These are phyloP conservation scores for Tolypocladium album DNA, from an alignment of 2,329 filamentous ascomycete species.

Conservation along the genomic window DNA sequence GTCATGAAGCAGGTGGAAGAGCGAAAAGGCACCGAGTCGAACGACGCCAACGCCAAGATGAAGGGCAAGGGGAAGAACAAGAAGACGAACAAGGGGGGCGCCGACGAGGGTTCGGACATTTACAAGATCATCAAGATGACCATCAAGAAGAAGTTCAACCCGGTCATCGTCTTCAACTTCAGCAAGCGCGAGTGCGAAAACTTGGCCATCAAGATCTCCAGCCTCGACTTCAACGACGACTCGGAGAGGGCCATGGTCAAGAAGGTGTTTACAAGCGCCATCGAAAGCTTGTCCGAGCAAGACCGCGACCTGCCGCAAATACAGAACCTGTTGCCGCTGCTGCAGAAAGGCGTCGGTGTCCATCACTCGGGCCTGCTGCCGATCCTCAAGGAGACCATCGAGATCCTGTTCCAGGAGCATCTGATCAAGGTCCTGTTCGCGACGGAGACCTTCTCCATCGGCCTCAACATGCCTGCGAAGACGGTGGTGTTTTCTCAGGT, in stretches of 20 bases:
- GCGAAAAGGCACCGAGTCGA: constrained; percentile 74
- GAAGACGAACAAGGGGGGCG: constrained; percentile 81
- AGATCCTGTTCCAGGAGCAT: constrained; percentile 97
- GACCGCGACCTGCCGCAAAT: constrained; percentile 87
- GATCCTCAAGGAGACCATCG: constrained; percentile 96
- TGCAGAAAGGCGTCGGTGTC: constrained; percentile 88
- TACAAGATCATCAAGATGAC: constrained; percentile 99
- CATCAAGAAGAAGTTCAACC: constrained; percentile 93
- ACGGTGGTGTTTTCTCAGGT: constrained; percentile 98
- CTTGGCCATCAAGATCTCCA: constrained; percentile 76
- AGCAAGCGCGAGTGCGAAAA: constrained; percentile 95
- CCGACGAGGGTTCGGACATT: constrained; percentile 64
- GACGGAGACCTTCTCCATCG: constrained; percentile 97
- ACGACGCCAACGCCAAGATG: constrained; percentile 66
- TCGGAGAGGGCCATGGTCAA: constrained; percentile 90
- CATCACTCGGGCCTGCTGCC: constrained; percentile 94
- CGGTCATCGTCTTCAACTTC: constrained; percentile 98
- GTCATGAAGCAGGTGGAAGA: constrained; percentile 87
- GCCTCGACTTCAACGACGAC: constrained; percentile 89
- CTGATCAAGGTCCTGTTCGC: constrained; percentile 97
- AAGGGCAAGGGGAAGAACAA: constrained; percentile 90
- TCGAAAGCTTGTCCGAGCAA: constrained; percentile 84
- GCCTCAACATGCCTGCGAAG: constrained; percentile 97
- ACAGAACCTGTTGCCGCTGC: constrained; percentile 73
- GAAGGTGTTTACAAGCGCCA: constrained; percentile 88